A percentile compares a stretch with the other conserved stretches of the same genome.
Conservation (phyloP, 2,329 filamentous ascomycete genomes). For the Alternaria dauci region DNA sequence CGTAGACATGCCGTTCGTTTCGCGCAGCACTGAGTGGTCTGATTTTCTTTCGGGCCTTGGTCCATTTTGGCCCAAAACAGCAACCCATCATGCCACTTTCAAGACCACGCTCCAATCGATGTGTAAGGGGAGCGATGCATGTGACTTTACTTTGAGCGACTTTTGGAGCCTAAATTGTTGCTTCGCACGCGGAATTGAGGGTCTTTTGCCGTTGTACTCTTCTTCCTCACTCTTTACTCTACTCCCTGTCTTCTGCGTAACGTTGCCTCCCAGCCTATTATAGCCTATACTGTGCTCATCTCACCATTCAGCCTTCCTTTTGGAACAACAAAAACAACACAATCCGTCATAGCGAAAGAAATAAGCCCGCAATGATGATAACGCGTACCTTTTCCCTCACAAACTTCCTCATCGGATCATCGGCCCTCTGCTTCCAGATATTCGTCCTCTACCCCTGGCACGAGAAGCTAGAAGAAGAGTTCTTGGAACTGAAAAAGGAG, state of each 20-base stretch:
- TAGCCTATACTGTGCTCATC: not conserved
- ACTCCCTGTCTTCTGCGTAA: not conserved
- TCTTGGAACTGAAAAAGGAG: conserved; percentile 66
- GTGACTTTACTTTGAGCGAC: conserved; percentile 14
- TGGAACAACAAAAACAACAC: not conserved
- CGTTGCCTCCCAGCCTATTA: not conserved
- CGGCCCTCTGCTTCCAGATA: conserved; percentile 72
- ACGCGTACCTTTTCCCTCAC: conserved; percentile 66
- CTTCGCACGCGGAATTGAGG: not conserved
- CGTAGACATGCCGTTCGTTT: conserved; percentile 27
- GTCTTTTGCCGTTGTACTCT: not conserved
- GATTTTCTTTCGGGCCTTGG: conserved; percentile 27
- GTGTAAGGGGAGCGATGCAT: not conserved
- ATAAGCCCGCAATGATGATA: conserved; percentile 51
- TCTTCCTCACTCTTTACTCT: not conserved
- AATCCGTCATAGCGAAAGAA: not conserved
- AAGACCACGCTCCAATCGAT: not conserved
- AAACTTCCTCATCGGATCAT: conserved; percentile 72
- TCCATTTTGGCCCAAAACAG: conserved; percentile 26
- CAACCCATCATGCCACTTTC: conserved; percentile 36
- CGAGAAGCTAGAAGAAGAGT: conserved; percentile 69
- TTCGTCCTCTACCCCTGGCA: conserved; percentile 77
- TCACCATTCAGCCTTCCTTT: not conserved
- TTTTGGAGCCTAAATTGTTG: not conserved
- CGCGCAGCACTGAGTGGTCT: conserved; percentile 22